Evolutionary conservation across 208 protist species (phyloP), one percentile per base, ranked within the genome.

Genomic region (Angomonas ambiguus): DNA sequence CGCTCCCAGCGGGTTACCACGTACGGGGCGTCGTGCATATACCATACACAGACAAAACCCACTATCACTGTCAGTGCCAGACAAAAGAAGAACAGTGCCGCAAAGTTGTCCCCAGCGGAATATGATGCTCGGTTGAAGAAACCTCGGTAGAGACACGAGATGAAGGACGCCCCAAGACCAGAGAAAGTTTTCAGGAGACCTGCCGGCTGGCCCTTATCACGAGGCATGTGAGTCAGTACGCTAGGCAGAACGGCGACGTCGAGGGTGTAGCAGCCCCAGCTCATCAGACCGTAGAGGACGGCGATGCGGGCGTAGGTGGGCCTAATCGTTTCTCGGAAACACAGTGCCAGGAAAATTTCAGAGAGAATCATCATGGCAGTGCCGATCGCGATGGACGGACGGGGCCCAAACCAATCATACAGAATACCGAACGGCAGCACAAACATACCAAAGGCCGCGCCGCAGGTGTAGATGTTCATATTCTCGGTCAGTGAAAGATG

Each of bases 141-240:
- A 32, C 75, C 79, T 38, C 75, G 76, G 61, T 74, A 85, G 20
- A 85, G 63, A 42, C 72, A 82, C 22, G 72, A 71, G 59, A 72
- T 71, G 48, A 87, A 42, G 30, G 76, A 81, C 24, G 72, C 60
- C 16, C 78, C 78, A 2, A 84, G 78, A 18, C 78, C 78, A n/a
- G 67, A 72, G 33, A 87, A 80, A 35, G 77, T 87, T 42, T 80
- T 68, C 24, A 84, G 71, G 35, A 87, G 65, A 2, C 77, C 77
- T 5, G 65, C 72, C 13, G 75, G 71, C 56, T 71, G 64, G 6
- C 80, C 83, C 42, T 80, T 76, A 49, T 90, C 70, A 28, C 69
- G 77, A 45, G 83, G 83, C 61, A 87, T 78, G 60, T 82, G 72
- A 24, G 65, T 80, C 65, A 85, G 61, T 16, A 77, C 56, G 18